phyloP scores from a whole-genome alignment of 2,329 filamentous ascomycete species.

The Aspergillus texensis region DNA sequence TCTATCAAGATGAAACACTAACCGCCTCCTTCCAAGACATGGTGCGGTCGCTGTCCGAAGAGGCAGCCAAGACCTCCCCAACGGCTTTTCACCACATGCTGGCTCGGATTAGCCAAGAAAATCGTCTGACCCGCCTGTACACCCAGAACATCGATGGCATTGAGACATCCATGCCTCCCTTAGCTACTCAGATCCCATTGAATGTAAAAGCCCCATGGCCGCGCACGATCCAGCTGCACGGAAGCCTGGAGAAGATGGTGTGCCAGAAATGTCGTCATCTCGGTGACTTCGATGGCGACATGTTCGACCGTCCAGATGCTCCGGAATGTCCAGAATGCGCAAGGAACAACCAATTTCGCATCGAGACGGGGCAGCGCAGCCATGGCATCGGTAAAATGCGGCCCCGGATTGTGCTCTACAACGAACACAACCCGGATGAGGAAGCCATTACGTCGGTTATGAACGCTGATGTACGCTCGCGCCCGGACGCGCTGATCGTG shows the following conservation, averaged over 20 bases:
- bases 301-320: slow-evolving; percentile 83
- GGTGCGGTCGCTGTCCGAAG: slow-evolving; percentile 83
- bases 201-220: slow-evolving; percentile 89
- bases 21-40: slow-evolving; percentile 94
- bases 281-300: slow-evolving; percentile 71
- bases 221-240: slow-evolving; percentile 88
- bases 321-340: slow-evolving; percentile 78
- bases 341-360: slow-evolving; percentile 74
- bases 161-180: slow-evolving; percentile 78
- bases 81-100: slow-evolving; percentile 93
- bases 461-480: slow-evolving; percentile 77
- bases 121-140: slow-evolving; percentile 85
- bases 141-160: slow-evolving; percentile 97
- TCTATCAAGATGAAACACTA: slow-evolving; percentile 88
- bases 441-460: slow-evolving; percentile 94
- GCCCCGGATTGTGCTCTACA: slow-evolving; percentile 94
- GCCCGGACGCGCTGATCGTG: slow-evolving; percentile 90
- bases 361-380: slow-evolving; percentile 80
- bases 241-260: slow-evolving; percentile 92
- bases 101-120: slow-evolving; percentile 84
- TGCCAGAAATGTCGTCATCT: slow-evolving; percentile 89
- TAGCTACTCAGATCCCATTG: slow-evolving; percentile 79
- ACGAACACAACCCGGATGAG: slow-evolving; percentile 94
- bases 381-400: slow-evolving; percentile 89
- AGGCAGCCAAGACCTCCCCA: slow-evolving; percentile 75